phyloP scores from a whole-genome alignment of 306 rosid species.

The Purshia tridentata region DNA sequence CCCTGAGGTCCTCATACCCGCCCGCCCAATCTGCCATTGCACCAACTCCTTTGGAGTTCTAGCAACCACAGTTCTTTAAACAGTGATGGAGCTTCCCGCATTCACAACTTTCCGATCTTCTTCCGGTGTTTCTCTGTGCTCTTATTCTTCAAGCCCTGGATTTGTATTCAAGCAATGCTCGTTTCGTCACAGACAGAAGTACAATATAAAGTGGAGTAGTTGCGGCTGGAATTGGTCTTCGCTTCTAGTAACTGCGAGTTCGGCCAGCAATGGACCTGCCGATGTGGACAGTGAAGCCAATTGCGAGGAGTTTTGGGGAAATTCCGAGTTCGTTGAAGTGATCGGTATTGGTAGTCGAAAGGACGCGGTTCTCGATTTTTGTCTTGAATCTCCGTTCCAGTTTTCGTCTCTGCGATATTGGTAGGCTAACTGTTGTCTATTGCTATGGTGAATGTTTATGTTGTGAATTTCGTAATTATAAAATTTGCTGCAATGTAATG shows the following conservation, averaged over 20 bases:
- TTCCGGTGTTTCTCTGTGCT: slow-evolving; percentile 31
- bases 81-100: slow-evolving; percentile 52
- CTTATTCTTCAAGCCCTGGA: slow-evolving; percentile 37
- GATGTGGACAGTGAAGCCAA: slow-evolving; percentile 32
- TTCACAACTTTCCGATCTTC: slow-evolving; percentile 32
- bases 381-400: slow-evolving; percentile 63
- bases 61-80: background rate
- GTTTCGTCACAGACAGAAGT: slow-evolving; percentile 17
- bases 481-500: background rate
- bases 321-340: slow-evolving; percentile 61
- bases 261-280: slow-evolving; percentile 30
- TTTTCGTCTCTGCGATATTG: slow-evolving; percentile 66
- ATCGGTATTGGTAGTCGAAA: slow-evolving; percentile 84
- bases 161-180: slow-evolving; percentile 29
- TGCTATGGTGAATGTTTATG: background rate
- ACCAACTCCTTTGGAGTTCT: background rate
- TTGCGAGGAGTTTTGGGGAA: slow-evolving; percentile 39
- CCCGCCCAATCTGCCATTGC: slow-evolving; percentile 10
- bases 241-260: slow-evolving; percentile 35
- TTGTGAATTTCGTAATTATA: background rate
- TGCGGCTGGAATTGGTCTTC: slow-evolving; percentile 26
- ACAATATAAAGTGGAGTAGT: slow-evolving; percentile 22
- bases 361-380: slow-evolving; percentile 75
- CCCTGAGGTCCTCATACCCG: background rate
- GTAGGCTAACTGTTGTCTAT: slow-evolving; percentile 25